A percentile compares a stretch with the other conserved stretches of the same genome.
Evolutionary conservation across 495 filamentous ascomycete species (phyloP).

Genomic region (Saxispiralis lemnorum): DNA sequence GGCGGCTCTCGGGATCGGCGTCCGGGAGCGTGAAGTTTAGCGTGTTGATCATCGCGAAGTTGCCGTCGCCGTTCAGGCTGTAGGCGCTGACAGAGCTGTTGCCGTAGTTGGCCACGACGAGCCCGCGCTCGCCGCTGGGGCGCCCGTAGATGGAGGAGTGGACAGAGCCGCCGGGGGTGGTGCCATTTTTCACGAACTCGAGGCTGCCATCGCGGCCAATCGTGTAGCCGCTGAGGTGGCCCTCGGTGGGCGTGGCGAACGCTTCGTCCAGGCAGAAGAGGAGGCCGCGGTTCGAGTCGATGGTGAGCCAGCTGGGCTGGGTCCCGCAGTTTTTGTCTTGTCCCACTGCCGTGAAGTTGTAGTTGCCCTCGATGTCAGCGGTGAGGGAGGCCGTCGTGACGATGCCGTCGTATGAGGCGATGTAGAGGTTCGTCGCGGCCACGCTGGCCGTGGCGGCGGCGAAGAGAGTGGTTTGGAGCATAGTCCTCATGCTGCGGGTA

Average conservation of each 20-base stretch:
- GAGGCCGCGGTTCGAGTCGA: slow-evolving; percentile 13
- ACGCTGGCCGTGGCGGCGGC: neutral
- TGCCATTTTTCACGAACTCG: slow-evolving; percentile 12
- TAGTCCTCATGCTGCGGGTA: too few relatives aligned
- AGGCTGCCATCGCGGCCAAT: slow-evolving; percentile 17
- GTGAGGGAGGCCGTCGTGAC: slow-evolving; percentile 16
- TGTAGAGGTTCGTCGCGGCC: slow-evolving; percentile 19
- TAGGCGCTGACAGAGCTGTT: slow-evolving; percentile 12
- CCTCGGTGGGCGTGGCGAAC: slow-evolving; percentile 17
- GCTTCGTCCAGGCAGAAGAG: slow-evolving; percentile 25
- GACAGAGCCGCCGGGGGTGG: slow-evolving; percentile 21
- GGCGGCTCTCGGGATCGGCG: slow-evolving; percentile 16
- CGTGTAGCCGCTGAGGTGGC: slow-evolving; percentile 20
- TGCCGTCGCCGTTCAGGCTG: slow-evolving; percentile 10
- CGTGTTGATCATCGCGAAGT: slow-evolving; percentile 16
- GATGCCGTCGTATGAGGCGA: slow-evolving; percentile 17
- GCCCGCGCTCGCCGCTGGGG: slow-evolving; percentile 11
- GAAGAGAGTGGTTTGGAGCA: neutral
- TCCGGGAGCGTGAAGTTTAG: slow-evolving; percentile 18
- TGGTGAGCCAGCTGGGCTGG: slow-evolving; percentile 22
- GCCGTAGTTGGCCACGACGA: slow-evolving; percentile 22
- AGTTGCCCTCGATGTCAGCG: slow-evolving; percentile 10
- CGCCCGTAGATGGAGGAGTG: slow-evolving; percentile 20
- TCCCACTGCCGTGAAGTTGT: slow-evolving; percentile 6
- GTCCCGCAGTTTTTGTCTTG: slow-evolving; percentile 14